phyloP scores from a whole-genome alignment of 306 rosid genomes.

The Gillenia trifoliata region DNA sequence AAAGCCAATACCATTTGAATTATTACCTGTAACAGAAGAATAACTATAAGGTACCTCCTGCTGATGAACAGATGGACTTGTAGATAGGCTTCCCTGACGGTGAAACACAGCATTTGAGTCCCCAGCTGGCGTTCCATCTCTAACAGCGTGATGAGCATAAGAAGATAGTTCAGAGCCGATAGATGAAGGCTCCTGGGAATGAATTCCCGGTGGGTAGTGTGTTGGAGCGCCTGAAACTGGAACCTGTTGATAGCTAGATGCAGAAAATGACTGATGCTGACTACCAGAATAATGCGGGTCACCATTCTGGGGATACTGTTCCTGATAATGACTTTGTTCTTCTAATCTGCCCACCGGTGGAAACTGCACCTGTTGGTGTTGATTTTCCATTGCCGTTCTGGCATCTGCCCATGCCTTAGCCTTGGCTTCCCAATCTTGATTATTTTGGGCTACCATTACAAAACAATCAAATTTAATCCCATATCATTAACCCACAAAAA shows the following conservation, averaged over 20 bases:
- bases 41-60: constrained; percentile 99
- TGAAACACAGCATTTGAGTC: constrained; percentile 52
- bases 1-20: constrained; percentile 54
- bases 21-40: constrained; percentile 97
- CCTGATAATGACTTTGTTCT: constrained; percentile 67
- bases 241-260: constrained; percentile 67
- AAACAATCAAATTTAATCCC: constrained; percentile 1
- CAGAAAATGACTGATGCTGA: constrained; percentile 59
- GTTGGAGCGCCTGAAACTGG: constrained; percentile 48
- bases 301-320: constrained; percentile 59
- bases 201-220: constrained; percentile 37
- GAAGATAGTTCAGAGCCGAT: constrained; percentile 44
- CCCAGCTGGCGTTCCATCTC: constrained; percentile 50
- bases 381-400: constrained; percentile 65
- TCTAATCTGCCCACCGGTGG: constrained; percentile 57
- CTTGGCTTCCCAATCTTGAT: constrained; percentile 94
- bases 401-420: constrained; percentile 99
- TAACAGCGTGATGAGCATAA: constrained; percentile 40
- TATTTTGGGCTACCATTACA: constrained; percentile 30
- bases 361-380: constrained; percentile 61
- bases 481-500: neutral
- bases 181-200: constrained; percentile 50
- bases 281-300: constrained; percentile 44
- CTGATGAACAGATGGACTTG: constrained; percentile 79
- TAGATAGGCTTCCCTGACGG: constrained; percentile 50